These are phyloP conservation scores for Venturia oleaginea DNA, from an alignment of 2,329 filamentous ascomycete species.

Conservation along the genomic window DNA sequence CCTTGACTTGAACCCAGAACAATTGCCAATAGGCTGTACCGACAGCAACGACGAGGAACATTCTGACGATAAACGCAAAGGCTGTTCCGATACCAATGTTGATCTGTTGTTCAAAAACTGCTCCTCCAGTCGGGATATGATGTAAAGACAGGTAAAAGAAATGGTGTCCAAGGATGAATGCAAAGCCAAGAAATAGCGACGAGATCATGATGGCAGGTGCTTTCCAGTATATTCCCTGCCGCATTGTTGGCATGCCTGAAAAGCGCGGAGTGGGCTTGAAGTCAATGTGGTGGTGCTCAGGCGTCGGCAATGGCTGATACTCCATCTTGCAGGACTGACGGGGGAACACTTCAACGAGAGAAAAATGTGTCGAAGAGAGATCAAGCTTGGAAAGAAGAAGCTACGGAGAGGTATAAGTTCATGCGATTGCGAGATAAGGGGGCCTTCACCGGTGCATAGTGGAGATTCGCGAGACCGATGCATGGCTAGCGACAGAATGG, in stretches of 20 bases:
- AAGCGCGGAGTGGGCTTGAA: background rate
- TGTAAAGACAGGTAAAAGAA: conserved; percentile 6
- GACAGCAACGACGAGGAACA: background rate
- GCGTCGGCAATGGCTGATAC: background rate
- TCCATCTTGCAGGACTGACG: background rate
- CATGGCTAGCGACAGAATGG: background rate
- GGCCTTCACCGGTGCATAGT: background rate
- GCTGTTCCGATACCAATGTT: conserved; percentile 5
- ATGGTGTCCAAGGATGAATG: conserved; percentile 8
- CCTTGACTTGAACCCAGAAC: conserved; percentile 2
- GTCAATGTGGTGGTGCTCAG: background rate
- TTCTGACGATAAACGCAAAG: conserved; percentile 6
- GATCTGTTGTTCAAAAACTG: conserved; percentile 6
- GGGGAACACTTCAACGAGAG: background rate
- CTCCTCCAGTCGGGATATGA: background rate
- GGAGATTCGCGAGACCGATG: background rate
- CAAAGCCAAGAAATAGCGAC: background rate
- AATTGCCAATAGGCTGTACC: conserved; percentile 3
- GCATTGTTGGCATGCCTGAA: background rate
- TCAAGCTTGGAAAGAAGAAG: background rate
- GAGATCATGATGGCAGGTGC: background rate
- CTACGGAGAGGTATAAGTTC: background rate
- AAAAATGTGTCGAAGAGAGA: background rate
- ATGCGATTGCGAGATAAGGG: background rate
- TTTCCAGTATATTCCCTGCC: conserved; percentile 1